Base-by-base conservation (phyloP, 208 protist species). In the Leishmania major region DNA sequence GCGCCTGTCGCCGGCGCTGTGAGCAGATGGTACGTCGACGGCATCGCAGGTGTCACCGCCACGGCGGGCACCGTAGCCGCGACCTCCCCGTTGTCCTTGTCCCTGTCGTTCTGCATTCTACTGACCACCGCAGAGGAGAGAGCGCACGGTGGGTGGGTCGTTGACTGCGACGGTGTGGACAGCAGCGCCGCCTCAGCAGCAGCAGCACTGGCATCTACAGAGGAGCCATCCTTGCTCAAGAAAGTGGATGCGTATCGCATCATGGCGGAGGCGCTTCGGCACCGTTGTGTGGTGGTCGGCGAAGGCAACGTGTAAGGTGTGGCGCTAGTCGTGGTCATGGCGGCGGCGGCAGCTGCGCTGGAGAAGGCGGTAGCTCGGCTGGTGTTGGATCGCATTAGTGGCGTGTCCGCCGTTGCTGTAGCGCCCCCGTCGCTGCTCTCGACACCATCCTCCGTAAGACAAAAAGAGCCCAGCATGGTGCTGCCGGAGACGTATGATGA, bases 361-460 rank as follows among this genome's bases (percentile, higher is more conserved):
- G 71, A 60, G 51, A 43, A n/a, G 49, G 31, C 6, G 73, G 73
- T 47, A 31, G 17, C 73, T 55, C 51, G 73, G 10, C 51, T 59
- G 31, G 73, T 45, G 73, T 77, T 25, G n/a, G 53, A 62, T 51
- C 13, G 73, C 73, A 62, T 77, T 17, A 62, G 35, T 37, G 73
- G 49, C 15, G 73, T 43, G 1, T 62, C 73, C 1, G 51, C n/a
- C 73, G 51, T 62, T n/a, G 51, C 51, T 37, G 73, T 77, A n/a
- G 35, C 73, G 49, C 73, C 35, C 5, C 73, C 73, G 10, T 77
- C 51, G 73, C 49, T 77, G 53, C 73, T 45, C 35, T 37, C 73
- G 19, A 25, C 51, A 45, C 73, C 47, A 51, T 45, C 51, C 15
- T 62, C 73, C 15, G 17, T 62, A 19, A 43, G 35, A 10, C 31